These are phyloP conservation scores for Citrullus amarus DNA, from an alignment of 306 rosid genomes.

Conservation along the genomic window DNA sequence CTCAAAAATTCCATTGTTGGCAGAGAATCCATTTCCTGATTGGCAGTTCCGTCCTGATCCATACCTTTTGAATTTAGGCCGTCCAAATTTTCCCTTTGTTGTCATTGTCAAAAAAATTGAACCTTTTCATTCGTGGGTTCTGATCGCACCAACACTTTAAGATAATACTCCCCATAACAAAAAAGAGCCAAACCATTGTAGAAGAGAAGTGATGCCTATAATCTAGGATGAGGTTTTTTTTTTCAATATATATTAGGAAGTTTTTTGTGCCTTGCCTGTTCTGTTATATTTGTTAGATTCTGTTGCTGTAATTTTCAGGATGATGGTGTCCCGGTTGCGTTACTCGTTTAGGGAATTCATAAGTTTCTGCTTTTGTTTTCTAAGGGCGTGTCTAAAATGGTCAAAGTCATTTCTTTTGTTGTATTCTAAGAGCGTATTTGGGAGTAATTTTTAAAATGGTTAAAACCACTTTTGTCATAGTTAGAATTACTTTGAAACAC, in stretches of 20 bases:
- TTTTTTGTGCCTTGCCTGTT: neutral
- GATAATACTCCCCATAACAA: neutral
- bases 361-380: neutral
- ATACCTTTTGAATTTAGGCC: slow-evolving; percentile 13
- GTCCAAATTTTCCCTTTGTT: slow-evolving; percentile 13
- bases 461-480: too few species aligned
- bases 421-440: too few species aligned
- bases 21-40: slow-evolving; percentile 13
- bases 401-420: too few species aligned
- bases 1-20: slow-evolving; percentile 15
- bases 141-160: neutral
- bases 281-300: neutral
- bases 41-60: slow-evolving; percentile 26
- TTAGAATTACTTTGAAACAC: too few species aligned
- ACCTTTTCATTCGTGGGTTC: neutral
- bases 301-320: neutral
- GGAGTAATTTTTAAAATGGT: too few species aligned
- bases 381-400: too few species aligned
- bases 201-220: neutral
- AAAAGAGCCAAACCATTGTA: neutral
- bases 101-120: slow-evolving; percentile 4
- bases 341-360: neutral
- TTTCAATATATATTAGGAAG: neutral
- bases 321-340: neutral
- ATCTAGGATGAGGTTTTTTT: neutral